A percentile compares a stretch with the other conserved stretches of the same genome.
These are phyloP conservation scores for Xylaria multiplex DNA, from an alignment of 2,329 filamentous ascomycete species.

Conservation along the genomic window DNA sequence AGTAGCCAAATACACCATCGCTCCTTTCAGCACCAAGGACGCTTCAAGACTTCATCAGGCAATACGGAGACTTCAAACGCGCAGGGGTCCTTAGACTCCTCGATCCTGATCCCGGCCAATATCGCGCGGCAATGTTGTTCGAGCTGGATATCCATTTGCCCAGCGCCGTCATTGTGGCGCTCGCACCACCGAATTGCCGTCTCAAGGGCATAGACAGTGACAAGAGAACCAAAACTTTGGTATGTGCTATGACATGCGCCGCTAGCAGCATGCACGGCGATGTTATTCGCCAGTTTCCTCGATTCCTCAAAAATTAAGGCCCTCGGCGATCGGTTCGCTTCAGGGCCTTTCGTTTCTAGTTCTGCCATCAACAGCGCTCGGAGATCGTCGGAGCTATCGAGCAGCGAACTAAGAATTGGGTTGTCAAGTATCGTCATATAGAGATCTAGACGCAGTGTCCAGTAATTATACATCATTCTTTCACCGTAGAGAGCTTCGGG, in stretches of 20 bases:
- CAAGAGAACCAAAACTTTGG: constrained; percentile 37
- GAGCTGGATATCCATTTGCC: constrained; percentile 22
- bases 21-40: constrained; percentile 23
- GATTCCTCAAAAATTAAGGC: constrained; percentile 30
- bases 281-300: constrained; percentile 34
- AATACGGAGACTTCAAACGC: constrained; percentile 32
- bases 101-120: constrained; percentile 29
- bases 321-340: constrained; percentile 1
- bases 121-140: constrained; percentile 33
- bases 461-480: constrained; percentile 38
- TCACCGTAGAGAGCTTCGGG: constrained; percentile 36
- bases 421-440: constrained; percentile 40
- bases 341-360: neutral
- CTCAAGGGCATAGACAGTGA: constrained; percentile 36
- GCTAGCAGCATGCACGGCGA: constrained; percentile 30
- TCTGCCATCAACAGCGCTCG: neutral
- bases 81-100: constrained; percentile 33
- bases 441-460: constrained; percentile 34
- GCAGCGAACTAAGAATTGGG: constrained; percentile 20
- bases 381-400: constrained; percentile 16
- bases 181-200: constrained; percentile 39
- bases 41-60: constrained; percentile 30
- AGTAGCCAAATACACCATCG: neutral
- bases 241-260: constrained; percentile 34
- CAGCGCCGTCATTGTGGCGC: constrained; percentile 13